A percentile compares a stretch with the other conserved stretches of the same genome.
Evolutionary conservation across 1,284 basidiomycete genomes (phyloP).

Genomic region (Ganoderma multipileum): DNA sequence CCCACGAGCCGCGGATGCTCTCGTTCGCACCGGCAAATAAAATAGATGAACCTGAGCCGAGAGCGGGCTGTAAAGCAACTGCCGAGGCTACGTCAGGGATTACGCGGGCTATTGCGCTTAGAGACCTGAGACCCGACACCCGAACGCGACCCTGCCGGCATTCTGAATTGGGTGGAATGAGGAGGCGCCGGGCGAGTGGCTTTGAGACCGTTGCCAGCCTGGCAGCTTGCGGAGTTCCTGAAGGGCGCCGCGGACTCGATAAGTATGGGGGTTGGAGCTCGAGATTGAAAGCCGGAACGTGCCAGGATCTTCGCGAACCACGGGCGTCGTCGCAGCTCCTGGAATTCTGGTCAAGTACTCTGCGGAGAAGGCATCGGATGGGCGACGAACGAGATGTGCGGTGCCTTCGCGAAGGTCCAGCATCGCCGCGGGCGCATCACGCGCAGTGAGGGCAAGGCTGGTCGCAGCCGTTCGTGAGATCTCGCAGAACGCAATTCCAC

Average conservation of each 20-base stretch:
- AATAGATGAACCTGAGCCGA: not conserved
- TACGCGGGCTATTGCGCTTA: not conserved
- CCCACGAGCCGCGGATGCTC: not conserved
- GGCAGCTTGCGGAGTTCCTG: not conserved
- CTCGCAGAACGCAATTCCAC: not conserved
- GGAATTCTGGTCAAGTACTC: not conserved
- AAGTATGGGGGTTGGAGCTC: not conserved
- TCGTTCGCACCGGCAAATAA: not conserved
- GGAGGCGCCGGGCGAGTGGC: not conserved
- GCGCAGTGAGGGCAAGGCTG: constrained; percentile 5
- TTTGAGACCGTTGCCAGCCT: not conserved
- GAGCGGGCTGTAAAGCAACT: not conserved
- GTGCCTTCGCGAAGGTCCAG: constrained; percentile 4
- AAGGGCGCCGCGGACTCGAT: not conserved
- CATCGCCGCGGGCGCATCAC: constrained; percentile 19
- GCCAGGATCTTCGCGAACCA: not conserved
- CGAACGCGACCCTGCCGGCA: not conserved
- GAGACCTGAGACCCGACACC: not conserved
- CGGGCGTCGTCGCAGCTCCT: not conserved
- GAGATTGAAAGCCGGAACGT: not conserved
- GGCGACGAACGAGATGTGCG: not conserved
- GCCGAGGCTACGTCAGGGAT: not conserved
- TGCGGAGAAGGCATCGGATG: not conserved
- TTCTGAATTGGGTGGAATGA: not conserved
- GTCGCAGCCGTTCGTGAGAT: constrained; percentile 11